A percentile compares a stretch with the other conserved stretches of the same genome.
Conservation (phyloP, 768 basidiomycete species). For the Cystobasidium onofrii region DNA sequence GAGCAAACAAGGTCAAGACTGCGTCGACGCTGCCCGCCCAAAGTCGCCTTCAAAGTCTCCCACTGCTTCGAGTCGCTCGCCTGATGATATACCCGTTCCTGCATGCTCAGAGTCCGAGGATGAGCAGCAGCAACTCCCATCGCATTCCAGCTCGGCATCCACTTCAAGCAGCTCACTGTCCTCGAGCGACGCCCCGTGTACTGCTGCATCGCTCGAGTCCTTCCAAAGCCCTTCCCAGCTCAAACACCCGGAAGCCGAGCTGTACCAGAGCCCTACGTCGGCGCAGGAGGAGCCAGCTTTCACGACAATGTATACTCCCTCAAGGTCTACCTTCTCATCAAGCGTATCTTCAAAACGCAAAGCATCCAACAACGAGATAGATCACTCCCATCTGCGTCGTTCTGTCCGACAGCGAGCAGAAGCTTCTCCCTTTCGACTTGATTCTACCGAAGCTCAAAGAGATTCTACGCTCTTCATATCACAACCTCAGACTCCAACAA, state of each 20-base stretch:
- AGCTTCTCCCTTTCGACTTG: constrained; percentile 1
- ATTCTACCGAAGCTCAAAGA: neutral
- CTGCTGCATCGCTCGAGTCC: neutral
- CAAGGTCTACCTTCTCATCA: neutral
- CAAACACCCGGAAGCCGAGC: neutral
- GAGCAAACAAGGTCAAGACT: neutral
- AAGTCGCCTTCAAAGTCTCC: neutral
- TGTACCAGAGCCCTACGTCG: neutral
- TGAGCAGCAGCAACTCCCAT: neutral
- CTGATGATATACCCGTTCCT: neutral
- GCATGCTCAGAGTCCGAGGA: neutral
- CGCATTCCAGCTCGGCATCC: neutral
- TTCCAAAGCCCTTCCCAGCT: neutral
- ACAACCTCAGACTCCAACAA: neutral
- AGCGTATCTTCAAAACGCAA: neutral
- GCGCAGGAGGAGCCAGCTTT: neutral
- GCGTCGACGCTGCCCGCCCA: neutral
- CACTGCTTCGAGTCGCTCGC: neutral
- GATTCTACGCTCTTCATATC: constrained; percentile 9
- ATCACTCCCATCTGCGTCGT: neutral
- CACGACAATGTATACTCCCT: neutral
- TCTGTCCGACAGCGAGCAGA: neutral
- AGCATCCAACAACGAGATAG: neutral
- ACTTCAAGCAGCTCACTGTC: neutral
- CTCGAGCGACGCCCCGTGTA: neutral